phyloP scores from a whole-genome alignment of 305 asterid genomes.

The Solanum chacoense region DNA sequence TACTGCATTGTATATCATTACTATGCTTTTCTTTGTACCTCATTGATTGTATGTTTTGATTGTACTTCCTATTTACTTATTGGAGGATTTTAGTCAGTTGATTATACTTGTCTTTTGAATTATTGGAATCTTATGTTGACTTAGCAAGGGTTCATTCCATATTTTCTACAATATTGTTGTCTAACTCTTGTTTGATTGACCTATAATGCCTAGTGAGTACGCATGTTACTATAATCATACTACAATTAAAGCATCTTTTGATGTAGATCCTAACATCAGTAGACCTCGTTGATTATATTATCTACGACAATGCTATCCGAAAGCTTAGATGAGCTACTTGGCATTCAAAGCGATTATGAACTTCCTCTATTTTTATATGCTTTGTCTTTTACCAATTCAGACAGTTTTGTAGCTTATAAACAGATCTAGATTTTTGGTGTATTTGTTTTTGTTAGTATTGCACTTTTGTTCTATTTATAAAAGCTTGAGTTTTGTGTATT shows the following conservation, averaged over 20 bases:
- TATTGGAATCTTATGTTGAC: background rate
- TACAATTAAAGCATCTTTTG: background rate
- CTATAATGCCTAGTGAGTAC: background rate
- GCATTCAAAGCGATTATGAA: background rate
- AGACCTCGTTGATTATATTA: background rate
- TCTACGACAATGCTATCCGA: background rate
- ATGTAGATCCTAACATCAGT: background rate
- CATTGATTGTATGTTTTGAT: background rate
- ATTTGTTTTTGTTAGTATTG: background rate
- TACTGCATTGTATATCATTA: background rate
- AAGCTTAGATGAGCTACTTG: background rate
- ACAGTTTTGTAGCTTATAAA: background rate
- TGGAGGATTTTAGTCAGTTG: background rate
- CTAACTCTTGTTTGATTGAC: background rate
- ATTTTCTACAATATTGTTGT: no score
- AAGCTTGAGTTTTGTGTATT: background rate
- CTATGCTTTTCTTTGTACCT: background rate
- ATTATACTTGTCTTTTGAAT: background rate
- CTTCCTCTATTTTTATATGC: background rate
- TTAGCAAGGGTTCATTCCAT: no score
- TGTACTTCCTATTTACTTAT: background rate
- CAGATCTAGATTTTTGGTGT: background rate
- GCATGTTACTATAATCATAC: background rate
- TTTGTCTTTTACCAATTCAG: background rate
- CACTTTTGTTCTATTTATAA: background rate